Evolutionary conservation across 495 filamentous ascomycete species (phyloP).

Genomic region (Penicillium parvum): DNA sequence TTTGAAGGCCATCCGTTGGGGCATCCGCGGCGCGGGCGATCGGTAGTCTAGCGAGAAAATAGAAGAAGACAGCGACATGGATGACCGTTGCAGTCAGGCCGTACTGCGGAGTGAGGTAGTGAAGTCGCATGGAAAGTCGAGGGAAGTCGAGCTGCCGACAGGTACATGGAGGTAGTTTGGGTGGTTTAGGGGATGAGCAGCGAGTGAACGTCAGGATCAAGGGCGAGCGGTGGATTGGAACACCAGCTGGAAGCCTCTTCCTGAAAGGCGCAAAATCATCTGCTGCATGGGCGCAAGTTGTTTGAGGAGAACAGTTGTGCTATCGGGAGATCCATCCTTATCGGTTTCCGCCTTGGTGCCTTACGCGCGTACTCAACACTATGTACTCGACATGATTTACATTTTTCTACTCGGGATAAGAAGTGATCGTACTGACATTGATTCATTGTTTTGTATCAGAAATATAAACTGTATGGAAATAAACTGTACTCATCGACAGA

Average conservation of each 20-base stretch:
- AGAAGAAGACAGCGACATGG: constrained; percentile 49
- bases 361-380: neutral
- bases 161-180: constrained; percentile 13
- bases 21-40: constrained; percentile 56
- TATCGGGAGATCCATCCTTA: constrained; percentile 20
- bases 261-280: constrained; percentile 5
- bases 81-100: constrained; percentile 61
- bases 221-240: constrained; percentile 3
- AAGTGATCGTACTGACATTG: neutral
- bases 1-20: constrained; percentile 29
- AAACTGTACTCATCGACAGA: neutral
- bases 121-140: constrained; percentile 50
- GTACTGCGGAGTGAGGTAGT: constrained; percentile 62
- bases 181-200: neutral
- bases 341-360: constrained; percentile 16
- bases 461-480: neutral
- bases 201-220: neutral
- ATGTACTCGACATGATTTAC: neutral
- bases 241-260: constrained; percentile 13
- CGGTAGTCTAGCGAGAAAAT: constrained; percentile 49
- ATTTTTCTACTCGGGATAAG: neutral
- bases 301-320: constrained; percentile 2
- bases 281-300: constrained; percentile 10
- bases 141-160: constrained; percentile 1
- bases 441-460: neutral